Base-by-base conservation (phyloP, 2,329 filamentous ascomycete species). In the Arthrobotrys entomopaga region DNA sequence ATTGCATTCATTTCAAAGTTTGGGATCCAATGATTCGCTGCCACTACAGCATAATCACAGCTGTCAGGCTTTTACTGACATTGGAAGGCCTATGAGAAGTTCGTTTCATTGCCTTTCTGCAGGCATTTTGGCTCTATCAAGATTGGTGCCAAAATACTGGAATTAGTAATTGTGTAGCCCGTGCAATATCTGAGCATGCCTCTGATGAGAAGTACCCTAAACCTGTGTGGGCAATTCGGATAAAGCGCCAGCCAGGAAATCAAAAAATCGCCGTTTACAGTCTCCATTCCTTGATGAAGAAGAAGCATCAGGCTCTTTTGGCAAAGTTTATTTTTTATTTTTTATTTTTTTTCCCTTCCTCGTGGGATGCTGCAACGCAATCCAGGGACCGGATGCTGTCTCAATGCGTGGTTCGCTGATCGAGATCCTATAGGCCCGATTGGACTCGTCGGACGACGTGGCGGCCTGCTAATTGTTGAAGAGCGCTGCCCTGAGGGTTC, bases 361-460 rank as follows among this genome's bases (percentile, higher is more conserved):
- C 24, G 53, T 43, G 63, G 64, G 61, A 34, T 34, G 29, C 29
- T 34, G 61, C 69, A 73, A 73, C 54, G 56, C 61, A 73, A 52
- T 65, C 56, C 61, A 66, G 69, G 69, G 69, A 66, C 61, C 57
- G 34, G 69, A 60, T 52, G 69, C 57, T 73, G 69, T 73, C 61
- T 73, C 69, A 63, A 73, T 66, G 69, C 69, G 61, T 66, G 61
- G 64, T 63, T 66, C 63, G 69, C 61, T 66, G 69, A 73, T 73
- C 61, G 61, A 63, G 49, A 58, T 60, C 56, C 56, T 73, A 73
- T 73, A 73, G 69, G 61, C 69, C 57, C 69, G 61, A 73, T 61
- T 63, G 19, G 40, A 66, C 38, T 66, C 40, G 42, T 61, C 66
- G 48, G 61, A 61, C 69, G 69, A 73, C 69, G 69, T 73, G 69